These are phyloP conservation scores for Pseudocercospora macadamiae DNA, from an alignment of 2,329 filamentous ascomycete genomes.

Conservation along the genomic window DNA sequence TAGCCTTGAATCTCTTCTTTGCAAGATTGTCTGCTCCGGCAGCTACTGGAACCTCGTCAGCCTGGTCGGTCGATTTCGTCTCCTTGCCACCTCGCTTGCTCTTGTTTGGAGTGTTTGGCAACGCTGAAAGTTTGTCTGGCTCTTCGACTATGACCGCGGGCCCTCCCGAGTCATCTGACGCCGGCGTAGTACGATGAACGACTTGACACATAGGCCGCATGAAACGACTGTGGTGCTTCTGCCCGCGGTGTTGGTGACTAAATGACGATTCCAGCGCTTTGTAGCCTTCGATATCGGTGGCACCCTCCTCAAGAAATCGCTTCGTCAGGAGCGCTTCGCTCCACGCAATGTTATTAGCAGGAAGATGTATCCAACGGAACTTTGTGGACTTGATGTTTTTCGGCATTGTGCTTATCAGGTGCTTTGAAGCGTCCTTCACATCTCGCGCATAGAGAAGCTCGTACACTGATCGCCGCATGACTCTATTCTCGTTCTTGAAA, in stretches of 20 bases:
- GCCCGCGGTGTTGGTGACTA: conserved; percentile 63
- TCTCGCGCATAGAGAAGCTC: conserved; percentile 28
- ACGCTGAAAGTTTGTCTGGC: conserved; percentile 10
- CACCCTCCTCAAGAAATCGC: conserved; percentile 64
- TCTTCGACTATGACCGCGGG: conserved; percentile 23
- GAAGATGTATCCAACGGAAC: conserved; percentile 52
- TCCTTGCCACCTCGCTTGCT: conserved; percentile 8
- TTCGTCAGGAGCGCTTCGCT: conserved; percentile 66
- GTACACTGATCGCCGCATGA: conserved; percentile 28
- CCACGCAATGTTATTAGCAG: conserved; percentile 61
- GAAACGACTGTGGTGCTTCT: conserved; percentile 62
- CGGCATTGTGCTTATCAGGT: conserved; percentile 39
- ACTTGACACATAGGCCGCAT: conserved; percentile 60
- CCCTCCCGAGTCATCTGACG: conserved; percentile 13
- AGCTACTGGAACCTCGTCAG: background rate
- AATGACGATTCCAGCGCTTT: conserved; percentile 65
- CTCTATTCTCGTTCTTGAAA: conserved; percentile 31
- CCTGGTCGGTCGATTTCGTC: background rate
- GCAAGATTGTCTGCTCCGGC: conserved; percentile 6
- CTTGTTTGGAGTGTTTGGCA: conserved; percentile 13
- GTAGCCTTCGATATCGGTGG: conserved; percentile 65
- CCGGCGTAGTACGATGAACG: conserved; percentile 23
- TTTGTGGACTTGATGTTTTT: conserved; percentile 45
- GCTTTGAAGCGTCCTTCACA: conserved; percentile 19
- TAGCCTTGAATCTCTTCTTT: conserved; percentile 7